Percentiles rank a stretch among this genome's conserved stretches.
These are phyloP conservation scores for Sclerospora graminicola DNA, from an alignment of 352 stramenopile genomes.

Conservation along the genomic window DNA sequence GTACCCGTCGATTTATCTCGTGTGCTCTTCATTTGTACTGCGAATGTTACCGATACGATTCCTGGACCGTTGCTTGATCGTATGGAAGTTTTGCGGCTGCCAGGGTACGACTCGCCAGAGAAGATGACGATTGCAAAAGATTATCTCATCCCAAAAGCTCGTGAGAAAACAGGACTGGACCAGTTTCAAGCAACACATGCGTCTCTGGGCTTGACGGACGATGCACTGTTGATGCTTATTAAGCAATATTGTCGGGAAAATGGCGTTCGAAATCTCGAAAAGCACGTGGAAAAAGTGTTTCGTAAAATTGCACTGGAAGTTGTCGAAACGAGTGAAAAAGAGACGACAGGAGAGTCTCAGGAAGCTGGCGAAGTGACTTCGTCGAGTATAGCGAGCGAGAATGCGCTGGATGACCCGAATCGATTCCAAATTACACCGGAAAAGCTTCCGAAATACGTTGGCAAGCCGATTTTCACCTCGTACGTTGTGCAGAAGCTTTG, in stretches of 20 bases:
- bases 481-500: slow-evolving; percentile 17
- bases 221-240: slow-evolving; percentile 59
- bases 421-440: slow-evolving; percentile 88
- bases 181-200: slow-evolving; percentile 13
- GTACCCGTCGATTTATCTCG: slow-evolving; percentile 83
- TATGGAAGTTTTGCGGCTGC: slow-evolving; percentile 81
- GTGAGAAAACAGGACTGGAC: slow-evolving; percentile 58
- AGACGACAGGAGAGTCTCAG: slow-evolving; percentile 6
- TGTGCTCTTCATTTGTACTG: slow-evolving; percentile 78
- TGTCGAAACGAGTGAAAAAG: slow-evolving; percentile 35
- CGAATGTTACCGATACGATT: slow-evolving; percentile 76
- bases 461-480: slow-evolving; percentile 95
- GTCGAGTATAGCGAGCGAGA: slow-evolving; percentile 3
- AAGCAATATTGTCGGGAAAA: slow-evolving; percentile 82
- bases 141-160: slow-evolving; percentile 73
- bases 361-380: slow-evolving; percentile 34
- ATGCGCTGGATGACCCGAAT: slow-evolving; percentile 26
- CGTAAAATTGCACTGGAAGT: slow-evolving; percentile 63
- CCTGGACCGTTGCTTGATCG: slow-evolving; percentile 58
- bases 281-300: slow-evolving; percentile 66
- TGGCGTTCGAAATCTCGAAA: slow-evolving; percentile 76
- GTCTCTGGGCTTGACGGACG: slow-evolving; percentile 25
- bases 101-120: slow-evolving; percentile 72
- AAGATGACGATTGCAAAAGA: slow-evolving; percentile 73
- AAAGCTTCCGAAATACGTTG: slow-evolving; percentile 96